These are phyloP conservation scores for Mycosphaerella arachidis DNA, from an alignment of 2,329 filamentous ascomycete species.

Conservation along the genomic window DNA sequence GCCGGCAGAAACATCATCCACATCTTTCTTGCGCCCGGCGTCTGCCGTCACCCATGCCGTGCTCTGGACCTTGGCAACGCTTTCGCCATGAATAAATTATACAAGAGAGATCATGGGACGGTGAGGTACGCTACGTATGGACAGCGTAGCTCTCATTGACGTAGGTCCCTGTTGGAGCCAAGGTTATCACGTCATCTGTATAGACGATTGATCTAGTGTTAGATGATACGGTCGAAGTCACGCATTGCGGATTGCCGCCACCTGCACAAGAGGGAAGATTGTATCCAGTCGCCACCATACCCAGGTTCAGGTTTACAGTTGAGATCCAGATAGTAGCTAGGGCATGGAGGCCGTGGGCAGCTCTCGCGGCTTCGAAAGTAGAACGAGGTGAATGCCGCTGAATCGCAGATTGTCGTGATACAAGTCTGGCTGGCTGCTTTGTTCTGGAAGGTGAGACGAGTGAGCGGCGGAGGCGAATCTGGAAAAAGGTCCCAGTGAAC, in stretches of 20 bases:
- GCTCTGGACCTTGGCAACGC: no score
- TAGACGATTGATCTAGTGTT: conserved; percentile 17
- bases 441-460: conserved; percentile 19
- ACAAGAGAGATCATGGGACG: no score
- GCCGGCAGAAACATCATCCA: no score
- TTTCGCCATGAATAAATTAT: conserved; percentile 22
- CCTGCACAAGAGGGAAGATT: conserved; percentile 13
- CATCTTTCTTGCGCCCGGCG: no score
- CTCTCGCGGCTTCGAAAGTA: conserved; percentile 13
- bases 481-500: conserved; percentile 16
- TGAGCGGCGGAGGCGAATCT: conserved; percentile 12
- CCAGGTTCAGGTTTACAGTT: conserved; percentile 24
- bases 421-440: conserved; percentile 14
- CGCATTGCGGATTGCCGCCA: conserved; percentile 10
- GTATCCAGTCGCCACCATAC: conserved; percentile 14
- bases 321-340: conserved; percentile 21
- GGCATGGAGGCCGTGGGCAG: conserved; percentile 20
- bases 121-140: conserved; percentile 14
- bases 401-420: conserved; percentile 23
- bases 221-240: conserved; percentile 2
- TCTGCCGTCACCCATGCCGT: no score
- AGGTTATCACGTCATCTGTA: conserved; percentile 12
- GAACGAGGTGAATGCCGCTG: conserved; percentile 13
- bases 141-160: neutral
- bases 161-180: neutral